These are phyloP conservation scores for Hypoxylon sp. DNA, from an alignment of 2,329 filamentous ascomycete genomes.

Conservation along the genomic window DNA sequence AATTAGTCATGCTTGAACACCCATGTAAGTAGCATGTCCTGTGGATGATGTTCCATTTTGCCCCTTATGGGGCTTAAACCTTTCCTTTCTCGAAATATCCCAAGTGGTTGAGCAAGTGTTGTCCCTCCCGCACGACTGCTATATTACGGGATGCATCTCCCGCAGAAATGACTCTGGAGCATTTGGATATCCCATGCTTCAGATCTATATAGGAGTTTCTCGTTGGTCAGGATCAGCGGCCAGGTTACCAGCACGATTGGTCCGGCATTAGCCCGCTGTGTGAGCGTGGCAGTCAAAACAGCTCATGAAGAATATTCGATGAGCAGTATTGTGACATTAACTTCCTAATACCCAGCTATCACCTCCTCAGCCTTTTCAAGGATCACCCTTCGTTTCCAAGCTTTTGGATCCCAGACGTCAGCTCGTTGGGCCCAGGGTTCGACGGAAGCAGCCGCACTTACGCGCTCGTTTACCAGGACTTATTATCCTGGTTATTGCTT, in stretches of 20 bases:
- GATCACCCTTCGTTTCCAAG: constrained; percentile 29
- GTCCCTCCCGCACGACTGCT: constrained; percentile 21
- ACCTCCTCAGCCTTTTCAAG: constrained; percentile 19
- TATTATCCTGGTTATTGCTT: constrained; percentile 37
- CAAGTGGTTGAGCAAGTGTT: constrained; percentile 26
- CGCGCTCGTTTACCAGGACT: constrained; percentile 29
- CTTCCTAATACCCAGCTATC: constrained; percentile 24
- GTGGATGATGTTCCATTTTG: constrained; percentile 34
- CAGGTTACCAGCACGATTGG: constrained; percentile 33
- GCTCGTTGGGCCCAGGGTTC: constrained; percentile 27
- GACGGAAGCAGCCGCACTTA: constrained; percentile 40
- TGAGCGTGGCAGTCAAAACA: constrained; percentile 35
- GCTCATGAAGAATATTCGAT: constrained; percentile 29
- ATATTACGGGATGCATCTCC: constrained; percentile 33
- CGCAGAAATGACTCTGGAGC: constrained; percentile 22
- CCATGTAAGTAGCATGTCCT: constrained; percentile 26
- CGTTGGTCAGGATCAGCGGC: constrained; percentile 34
- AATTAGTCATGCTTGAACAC: constrained; percentile 27
- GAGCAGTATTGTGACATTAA: constrained; percentile 30
- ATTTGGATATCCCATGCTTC: constrained; percentile 23
- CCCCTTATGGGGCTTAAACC: constrained; percentile 27
- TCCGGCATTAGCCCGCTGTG: constrained; percentile 27
- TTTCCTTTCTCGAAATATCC: constrained; percentile 8
- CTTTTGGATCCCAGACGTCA: constrained; percentile 30
- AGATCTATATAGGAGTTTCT: constrained; percentile 19